Evolutionary conservation across 2,329 filamentous ascomycete genomes (phyloP).

Genomic region (Pseudopyricularia javanii): DNA sequence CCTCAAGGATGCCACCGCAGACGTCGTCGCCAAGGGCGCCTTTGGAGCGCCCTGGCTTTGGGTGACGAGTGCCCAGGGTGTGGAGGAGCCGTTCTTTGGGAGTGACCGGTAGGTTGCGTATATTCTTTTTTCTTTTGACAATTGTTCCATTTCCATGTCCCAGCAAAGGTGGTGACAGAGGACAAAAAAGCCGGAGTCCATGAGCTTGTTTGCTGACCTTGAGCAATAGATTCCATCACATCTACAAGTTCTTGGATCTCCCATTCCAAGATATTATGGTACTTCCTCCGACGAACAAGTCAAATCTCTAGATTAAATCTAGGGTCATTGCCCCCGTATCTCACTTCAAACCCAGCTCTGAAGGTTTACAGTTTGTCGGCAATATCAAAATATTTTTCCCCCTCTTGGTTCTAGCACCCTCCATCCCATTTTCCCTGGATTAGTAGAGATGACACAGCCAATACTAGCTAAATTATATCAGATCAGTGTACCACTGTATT

Average conservation of each 20-base stretch:
- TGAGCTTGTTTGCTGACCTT: background rate
- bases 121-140: background rate
- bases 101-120: constrained; percentile 46
- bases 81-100: constrained; percentile 61
- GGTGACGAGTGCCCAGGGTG: constrained; percentile 45
- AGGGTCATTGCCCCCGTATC: background rate
- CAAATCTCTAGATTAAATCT: background rate
- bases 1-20: constrained; percentile 43
- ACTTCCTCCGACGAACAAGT: background rate
- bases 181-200: background rate
- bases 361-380: no score
- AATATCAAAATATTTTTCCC: no score
- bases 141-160: no score
- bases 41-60: constrained; percentile 71
- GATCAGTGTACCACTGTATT: background rate
- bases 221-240: constrained; percentile 46
- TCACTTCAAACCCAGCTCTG: background rate
- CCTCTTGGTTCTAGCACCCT: no score
- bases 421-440: no score
- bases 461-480: no score
- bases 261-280: constrained; percentile 43
- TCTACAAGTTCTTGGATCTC: constrained; percentile 55
- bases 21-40: constrained; percentile 51
- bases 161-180: no score
- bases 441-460: no score